Evolutionary conservation across 768 basidiomycete species (phyloP), one percentile per base, ranked within the genome.

Genomic region (Boletellus emodensis): DNA sequence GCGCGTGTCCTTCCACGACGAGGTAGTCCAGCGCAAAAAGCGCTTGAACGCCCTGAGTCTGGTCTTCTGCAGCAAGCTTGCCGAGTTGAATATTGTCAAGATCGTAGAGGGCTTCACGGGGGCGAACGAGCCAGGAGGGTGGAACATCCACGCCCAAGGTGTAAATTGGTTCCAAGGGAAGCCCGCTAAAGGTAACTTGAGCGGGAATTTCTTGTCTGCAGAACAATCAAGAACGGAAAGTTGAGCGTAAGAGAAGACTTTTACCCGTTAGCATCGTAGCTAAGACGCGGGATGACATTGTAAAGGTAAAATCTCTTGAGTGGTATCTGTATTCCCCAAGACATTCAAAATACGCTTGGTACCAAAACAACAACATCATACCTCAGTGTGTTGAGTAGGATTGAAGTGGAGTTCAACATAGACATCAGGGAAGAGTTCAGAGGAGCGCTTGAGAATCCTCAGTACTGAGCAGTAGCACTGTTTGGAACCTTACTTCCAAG

Each of bases 81-180:
- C 76, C 77, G 7, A 98, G 80, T 40, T 94, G 89, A 51, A 99
- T 87, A 66, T 99, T 99, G 71, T 99, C 95, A 24, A 98, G 80
- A 65, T 99, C 95, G 57, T 96, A 90, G 1, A 85, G 74, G 0
- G 94, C 87, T 61, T 91, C 84, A 12, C 83, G 81, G 1, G 95
- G 96, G 11, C 91, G 85, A 24, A 93, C 94, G 7, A 97, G 82
- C 96, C 96, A 99, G 0, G 95, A 83, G 2, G 83, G 74, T 6
- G 90, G 91, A 2, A 92, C 85, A 45, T 98, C 95, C 81, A 96
- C 86, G 4, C 83, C 83, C n/a, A 98, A 77, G 0, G 95, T 98
- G 60, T 94, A 92, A 49, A 99, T 91, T 0, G 94, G 90, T 11
- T 94, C 87, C 2, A 78, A 66, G 0, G 95, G 94, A 9, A 99